Evolutionary conservation across 2,329 filamentous ascomycete species (phyloP), one percentile per base, ranked within the genome.

Genomic region (Xylaria hypoxylon): DNA sequence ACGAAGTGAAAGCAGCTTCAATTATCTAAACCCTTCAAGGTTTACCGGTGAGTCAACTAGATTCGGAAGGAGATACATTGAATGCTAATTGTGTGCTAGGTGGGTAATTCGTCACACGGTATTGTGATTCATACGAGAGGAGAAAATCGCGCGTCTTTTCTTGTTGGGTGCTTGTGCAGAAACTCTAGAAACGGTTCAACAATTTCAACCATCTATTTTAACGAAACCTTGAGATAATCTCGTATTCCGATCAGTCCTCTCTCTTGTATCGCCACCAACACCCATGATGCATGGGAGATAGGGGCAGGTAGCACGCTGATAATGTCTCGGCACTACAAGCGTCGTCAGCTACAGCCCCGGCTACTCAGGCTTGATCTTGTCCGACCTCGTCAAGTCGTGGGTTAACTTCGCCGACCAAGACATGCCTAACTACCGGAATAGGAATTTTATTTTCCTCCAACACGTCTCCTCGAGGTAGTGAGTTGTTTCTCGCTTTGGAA

Each of bases 61-160:
- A 67, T 67, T 42, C 22, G 35, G 60, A 67, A 69, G 60, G 67
- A 64, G 64, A 64, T 56, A 74, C 62, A 47, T 51, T 47, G 13
- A 24, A 10, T 42, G 24, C 26, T 17, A 8, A 55, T 50, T 64
- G 38, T n/a, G 53, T 50, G 24, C 31, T 31, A 57, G 35, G 24
- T 17, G n/a, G 10, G 24, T 17, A 26, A 8, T 31, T 19, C 7
- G 35, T 5, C 3, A 47, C 61, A 53, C 26, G 8, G 19, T 15
- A 5, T 35, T 22, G 22, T 4, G 3, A 24, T 50, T 6, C 13
- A 40, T 11, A 17, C 7, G 13, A 11, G 17, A 15, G n/a, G 19
- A 47, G 48, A 17, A 47, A 24, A 15, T 5, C 6, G 17, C 3
- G 28, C 5, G 28, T 24, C 26, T 11, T 31, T 42, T 7, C 7